Base-by-base conservation (phyloP, 768 basidiomycete species). In the Amanita fuliginea region DNA sequence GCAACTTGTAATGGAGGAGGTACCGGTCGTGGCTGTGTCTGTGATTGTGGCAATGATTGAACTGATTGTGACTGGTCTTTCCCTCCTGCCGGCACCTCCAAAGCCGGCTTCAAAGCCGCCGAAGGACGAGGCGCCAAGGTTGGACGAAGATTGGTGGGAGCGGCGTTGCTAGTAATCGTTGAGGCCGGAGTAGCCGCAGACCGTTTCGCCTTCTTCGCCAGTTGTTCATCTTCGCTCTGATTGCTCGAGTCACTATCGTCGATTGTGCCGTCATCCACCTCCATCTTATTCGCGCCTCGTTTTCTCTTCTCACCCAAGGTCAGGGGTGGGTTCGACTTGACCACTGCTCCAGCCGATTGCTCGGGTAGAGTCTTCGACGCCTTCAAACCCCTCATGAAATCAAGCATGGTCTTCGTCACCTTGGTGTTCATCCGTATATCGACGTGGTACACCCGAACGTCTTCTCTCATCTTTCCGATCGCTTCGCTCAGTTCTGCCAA, bases 361-460 rank as follows among this genome's bases (percentile, higher is more conserved):
- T 48, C 47, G 1, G 47, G 26, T 7, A 16, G n/a, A 8, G 37
- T 37, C 33, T 45, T 59, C 19, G 51, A 54, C 32, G 55, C 35
- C 10, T 60, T 53, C 47, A 60, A 47, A 0, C 63, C 63, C 41
- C 60, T 59, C 46, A 86, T 68, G 54, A 77, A 83, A 7, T 70
- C 68, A 6, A 77, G 57, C 64, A 87, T 63, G 4, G 73, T 70
- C 64, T 71, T 78, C 55, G 72, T 59, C 16, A 84, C 78, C 6
- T 75, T 67, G 1, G 57, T 54, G 53, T 89, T 89, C 68, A 77
- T 70, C 48, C 85, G 71, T 26, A 90, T 75, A 61, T 89, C 86
- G 18, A 69, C 61, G 56, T 87, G 80, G 28, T 61, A 61, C 33
- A 55, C 51, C 24, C 86, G 63, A n/a, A 86, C 76, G 18, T 72